Evolutionary conservation across 805 yeast species (phyloP).

Genomic region (Candida incommunis): DNA sequence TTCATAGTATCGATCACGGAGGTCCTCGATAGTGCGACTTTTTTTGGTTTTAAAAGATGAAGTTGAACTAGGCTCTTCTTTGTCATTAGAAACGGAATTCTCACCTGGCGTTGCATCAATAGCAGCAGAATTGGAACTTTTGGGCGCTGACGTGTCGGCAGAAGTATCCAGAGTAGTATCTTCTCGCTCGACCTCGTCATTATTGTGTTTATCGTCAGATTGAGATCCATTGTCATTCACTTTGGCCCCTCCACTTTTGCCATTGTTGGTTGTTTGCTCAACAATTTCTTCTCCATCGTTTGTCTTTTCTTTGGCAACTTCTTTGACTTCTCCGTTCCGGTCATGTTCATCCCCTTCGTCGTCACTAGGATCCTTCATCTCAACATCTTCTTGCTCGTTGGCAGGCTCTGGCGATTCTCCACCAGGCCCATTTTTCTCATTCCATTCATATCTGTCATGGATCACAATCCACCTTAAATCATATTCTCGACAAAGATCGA

Average conservation of each 20-base stretch:
- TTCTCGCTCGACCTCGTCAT: slow-evolving; percentile 2
- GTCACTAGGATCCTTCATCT: background rate
- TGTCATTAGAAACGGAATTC: background rate
- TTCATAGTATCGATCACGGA: slow-evolving; percentile 68
- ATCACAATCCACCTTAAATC: slow-evolving; percentile 63
- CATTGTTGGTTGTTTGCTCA: background rate
- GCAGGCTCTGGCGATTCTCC: background rate
- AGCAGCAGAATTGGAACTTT: slow-evolving; percentile 4
- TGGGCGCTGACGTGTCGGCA: slow-evolving; percentile 9
- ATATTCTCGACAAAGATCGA: slow-evolving; percentile 38
- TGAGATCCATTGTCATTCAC: slow-evolving; percentile 1
- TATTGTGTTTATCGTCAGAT: slow-evolving; percentile 3
- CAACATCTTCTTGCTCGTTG: background rate
- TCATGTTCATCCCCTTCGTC: background rate
- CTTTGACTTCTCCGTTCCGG: background rate
- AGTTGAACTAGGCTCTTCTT: slow-evolving; percentile 1
- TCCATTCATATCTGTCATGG: slow-evolving; percentile 40
- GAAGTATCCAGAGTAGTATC: slow-evolving; percentile 1
- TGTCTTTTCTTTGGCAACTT: background rate
- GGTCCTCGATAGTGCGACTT: slow-evolving; percentile 54
- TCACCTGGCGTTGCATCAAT: too few species aligned
- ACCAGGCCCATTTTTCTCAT: background rate
- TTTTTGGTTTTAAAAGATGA: too few species aligned
- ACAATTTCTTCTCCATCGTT: background rate
- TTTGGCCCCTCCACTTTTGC: too few species aligned